These are phyloP conservation scores for Bertia moriformis DNA, from an alignment of 2,329 filamentous ascomycete species.

Conservation along the genomic window DNA sequence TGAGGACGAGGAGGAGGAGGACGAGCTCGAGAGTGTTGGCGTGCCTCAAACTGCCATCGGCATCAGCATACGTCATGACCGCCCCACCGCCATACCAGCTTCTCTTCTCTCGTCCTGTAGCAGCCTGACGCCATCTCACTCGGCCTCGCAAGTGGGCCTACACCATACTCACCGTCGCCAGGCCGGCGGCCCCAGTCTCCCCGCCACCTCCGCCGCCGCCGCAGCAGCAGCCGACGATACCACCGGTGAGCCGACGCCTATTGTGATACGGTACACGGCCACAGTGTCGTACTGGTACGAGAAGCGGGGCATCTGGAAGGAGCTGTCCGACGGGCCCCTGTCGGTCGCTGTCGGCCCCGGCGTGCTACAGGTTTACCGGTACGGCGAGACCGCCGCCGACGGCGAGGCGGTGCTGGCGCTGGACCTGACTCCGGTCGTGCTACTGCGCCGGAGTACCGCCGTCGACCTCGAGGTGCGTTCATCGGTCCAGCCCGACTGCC, in stretches of 20 bases:
- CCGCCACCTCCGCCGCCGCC: conserved; percentile 23
- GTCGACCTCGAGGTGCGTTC: conserved; percentile 91
- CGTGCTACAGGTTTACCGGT: conserved; percentile 5
- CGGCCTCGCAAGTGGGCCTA: conserved; percentile 56
- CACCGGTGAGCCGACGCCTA: not conserved
- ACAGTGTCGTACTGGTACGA: conserved; percentile 49
- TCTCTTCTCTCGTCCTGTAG: conserved; percentile 25
- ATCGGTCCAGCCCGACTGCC: conserved; percentile 60
- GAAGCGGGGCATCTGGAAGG: conserved; percentile 42
- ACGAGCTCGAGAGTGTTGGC: conserved; percentile 14
- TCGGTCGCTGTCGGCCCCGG: conserved; percentile 19
- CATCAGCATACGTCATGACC: conserved; percentile 36
- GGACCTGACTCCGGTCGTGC: conserved; percentile 80
- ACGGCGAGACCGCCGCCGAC: conserved; percentile 20
- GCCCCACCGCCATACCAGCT: conserved; percentile 18
- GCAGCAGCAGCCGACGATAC: not conserved
- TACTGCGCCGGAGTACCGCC: conserved; percentile 77
- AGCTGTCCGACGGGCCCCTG: conserved; percentile 34
- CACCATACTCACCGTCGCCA: conserved; percentile 40
- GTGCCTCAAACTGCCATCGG: conserved; percentile 43
- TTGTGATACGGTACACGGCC: no score
- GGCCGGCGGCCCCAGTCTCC: conserved; percentile 24
- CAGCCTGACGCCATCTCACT: conserved; percentile 66
- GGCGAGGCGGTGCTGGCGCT: conserved; percentile 42
- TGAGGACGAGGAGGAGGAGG: conserved; percentile 25